Evolutionary conservation across 345 rosid genomes (phyloP).

Genomic region (Hibiscus tridactylites): DNA sequence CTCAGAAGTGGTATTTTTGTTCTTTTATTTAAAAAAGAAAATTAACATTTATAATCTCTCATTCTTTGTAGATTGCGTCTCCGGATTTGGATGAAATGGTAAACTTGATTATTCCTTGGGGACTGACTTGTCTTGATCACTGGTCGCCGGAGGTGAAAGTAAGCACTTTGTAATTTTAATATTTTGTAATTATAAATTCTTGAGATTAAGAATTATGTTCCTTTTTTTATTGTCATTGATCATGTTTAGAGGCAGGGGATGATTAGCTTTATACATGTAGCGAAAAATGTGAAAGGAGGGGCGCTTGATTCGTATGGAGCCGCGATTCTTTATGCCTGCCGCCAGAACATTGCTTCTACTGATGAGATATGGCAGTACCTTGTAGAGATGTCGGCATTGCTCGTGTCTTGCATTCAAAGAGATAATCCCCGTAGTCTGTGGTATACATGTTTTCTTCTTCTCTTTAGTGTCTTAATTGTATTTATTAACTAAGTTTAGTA

Average conservation of each 20-base stretch:
- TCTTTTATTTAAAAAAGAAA: too few relatives aligned
- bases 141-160: constrained; percentile 92
- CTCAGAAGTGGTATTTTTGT: too few relatives aligned
- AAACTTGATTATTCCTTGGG: constrained; percentile 81
- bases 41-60: too few relatives aligned
- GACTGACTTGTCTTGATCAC: constrained; percentile 79
- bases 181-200: neutral
- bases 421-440: neutral
- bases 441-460: neutral
- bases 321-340: constrained; percentile 84
- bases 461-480: neutral
- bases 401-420: constrained; percentile 41
- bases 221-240: constrained; percentile 12
- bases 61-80: constrained; percentile 40
- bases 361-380: constrained; percentile 76
- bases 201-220: neutral
- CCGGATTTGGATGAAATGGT: constrained; percentile 52
- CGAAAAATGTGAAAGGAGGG: constrained; percentile 44
- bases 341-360: constrained; percentile 67
- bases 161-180: constrained; percentile 16
- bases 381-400: constrained; percentile 75
- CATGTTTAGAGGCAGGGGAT: constrained; percentile 74
- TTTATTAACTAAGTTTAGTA: neutral
- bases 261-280: constrained; percentile 59
- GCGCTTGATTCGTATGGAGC: constrained; percentile 56